phyloP scores from a whole-genome alignment of 2,329 filamentous ascomycete genomes.

The Penicillium aurantiogriseum region DNA sequence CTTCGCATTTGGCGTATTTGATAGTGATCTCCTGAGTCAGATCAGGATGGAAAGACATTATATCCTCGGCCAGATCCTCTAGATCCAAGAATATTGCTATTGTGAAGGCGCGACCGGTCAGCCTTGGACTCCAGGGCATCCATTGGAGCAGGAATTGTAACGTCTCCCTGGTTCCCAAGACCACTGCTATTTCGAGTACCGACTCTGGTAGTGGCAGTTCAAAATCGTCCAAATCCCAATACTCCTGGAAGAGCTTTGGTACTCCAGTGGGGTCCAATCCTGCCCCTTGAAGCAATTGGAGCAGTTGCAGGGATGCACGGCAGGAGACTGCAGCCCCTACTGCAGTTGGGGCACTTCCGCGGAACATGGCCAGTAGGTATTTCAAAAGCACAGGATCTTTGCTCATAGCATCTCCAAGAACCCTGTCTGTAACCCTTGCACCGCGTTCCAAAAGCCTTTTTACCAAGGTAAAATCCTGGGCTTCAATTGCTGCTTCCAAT shows the following conservation, averaged over 20 bases:
- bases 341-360: conserved; percentile 9
- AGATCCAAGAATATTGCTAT: background rate
- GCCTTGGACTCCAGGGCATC: background rate
- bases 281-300: conserved; percentile 1
- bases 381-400: background rate
- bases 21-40: background rate
- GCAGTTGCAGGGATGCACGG: no score
- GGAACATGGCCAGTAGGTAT: background rate
- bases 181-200: conserved; percentile 2
- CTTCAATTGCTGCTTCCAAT: background rate
- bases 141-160: background rate
- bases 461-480: background rate
- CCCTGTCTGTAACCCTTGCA: conserved; percentile 8
- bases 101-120: background rate
- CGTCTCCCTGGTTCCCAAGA: background rate
- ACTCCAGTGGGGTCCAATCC: conserved; percentile 6
- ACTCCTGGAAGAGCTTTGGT: background rate
- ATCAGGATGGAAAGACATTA: background rate
- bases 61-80: background rate
- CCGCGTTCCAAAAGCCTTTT: conserved; percentile 3
- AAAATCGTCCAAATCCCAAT: background rate
- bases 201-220: background rate
- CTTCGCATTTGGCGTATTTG: background rate
- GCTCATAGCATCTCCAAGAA: conserved; percentile 4
- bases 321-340: background rate